Conservation (phyloP, 208 protist genomes). For the Trypanosoma rangeli region DNA sequence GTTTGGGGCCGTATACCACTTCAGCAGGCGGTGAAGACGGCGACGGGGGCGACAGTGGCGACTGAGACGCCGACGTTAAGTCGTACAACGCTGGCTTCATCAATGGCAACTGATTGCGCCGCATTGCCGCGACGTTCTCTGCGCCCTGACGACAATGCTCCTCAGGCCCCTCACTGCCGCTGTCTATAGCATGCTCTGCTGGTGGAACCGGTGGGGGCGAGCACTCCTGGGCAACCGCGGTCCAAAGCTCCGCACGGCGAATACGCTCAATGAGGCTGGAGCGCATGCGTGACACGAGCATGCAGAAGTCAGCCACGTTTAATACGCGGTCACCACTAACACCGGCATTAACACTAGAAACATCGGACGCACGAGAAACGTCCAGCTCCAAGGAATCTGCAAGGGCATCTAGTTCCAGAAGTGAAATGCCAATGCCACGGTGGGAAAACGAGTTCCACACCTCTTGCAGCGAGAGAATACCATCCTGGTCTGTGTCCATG, state of each 20-base stretch:
- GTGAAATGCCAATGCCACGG: constrained; percentile 33
- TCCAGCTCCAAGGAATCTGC: constrained; percentile 56
- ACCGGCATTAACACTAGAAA: not conserved
- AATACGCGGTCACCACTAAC: constrained; percentile 15
- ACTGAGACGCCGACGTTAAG: not conserved
- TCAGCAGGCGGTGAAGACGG: not conserved
- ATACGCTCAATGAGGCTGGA: constrained; percentile 55
- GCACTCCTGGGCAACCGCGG: not conserved
- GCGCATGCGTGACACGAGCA: constrained; percentile 65
- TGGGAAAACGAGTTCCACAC: constrained; percentile 31
- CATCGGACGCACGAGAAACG: not conserved
- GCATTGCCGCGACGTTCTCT: not conserved
- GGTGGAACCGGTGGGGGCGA: not conserved
- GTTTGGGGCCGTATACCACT: not conserved
- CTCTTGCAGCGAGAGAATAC: constrained; percentile 35
- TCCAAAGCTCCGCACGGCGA: constrained; percentile 24
- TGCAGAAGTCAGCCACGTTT: constrained; percentile 57
- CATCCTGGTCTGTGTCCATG: constrained; percentile 13
- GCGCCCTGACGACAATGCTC: not conserved
- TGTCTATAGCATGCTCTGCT: not conserved
- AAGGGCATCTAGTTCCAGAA: constrained; percentile 59
- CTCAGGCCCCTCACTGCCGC: not conserved
- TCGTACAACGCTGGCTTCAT: not conserved
- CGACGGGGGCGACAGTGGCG: constrained; percentile 3
- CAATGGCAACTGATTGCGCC: not conserved